Evolutionary conservation across 768 basidiomycete genomes (phyloP).

Genomic region (Tylopilus plumbeoviolaceoides): DNA sequence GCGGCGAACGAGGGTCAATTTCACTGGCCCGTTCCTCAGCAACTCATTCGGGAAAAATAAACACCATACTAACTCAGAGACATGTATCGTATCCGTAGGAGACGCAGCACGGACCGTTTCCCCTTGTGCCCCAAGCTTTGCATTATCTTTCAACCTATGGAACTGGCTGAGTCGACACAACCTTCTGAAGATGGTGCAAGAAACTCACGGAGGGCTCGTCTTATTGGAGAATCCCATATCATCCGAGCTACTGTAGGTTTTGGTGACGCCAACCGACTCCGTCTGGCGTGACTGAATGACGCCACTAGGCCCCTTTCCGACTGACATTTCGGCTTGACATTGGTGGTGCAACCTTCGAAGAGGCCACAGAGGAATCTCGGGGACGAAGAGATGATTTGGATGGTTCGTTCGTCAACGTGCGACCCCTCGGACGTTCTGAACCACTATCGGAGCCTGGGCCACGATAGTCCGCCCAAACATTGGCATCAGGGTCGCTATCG

Average conservation of each 20-base stretch:
- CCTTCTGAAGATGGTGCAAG: not conserved
- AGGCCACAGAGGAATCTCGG: slow-evolving; percentile 23
- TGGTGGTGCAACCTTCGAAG: slow-evolving; percentile 19
- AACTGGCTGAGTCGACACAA: slow-evolving; percentile 1
- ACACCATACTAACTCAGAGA: slow-evolving; percentile 28
- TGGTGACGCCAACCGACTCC: slow-evolving; percentile 29
- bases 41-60: not conserved
- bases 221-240: slow-evolving; percentile 19
- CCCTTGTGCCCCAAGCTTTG: slow-evolving; percentile 9
- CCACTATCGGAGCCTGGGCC: slow-evolving; percentile 15
- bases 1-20: slow-evolving; percentile 30
- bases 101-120: slow-evolving; percentile 16
- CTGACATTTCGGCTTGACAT: slow-evolving; percentile 22
- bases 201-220: slow-evolving; percentile 18
- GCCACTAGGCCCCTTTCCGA: slow-evolving; percentile 25
- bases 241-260: slow-evolving; percentile 29
- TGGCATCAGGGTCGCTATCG: slow-evolving; percentile 21
- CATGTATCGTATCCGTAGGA: slow-evolving; percentile 27
- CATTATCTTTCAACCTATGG: slow-evolving; percentile 24
- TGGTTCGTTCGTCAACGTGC: slow-evolving; percentile 11
- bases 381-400: slow-evolving; percentile 26
- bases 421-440: slow-evolving; percentile 20
- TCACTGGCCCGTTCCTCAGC: slow-evolving; percentile 6
- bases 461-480: slow-evolving; percentile 29
- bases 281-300: slow-evolving; percentile 24